These are phyloP conservation scores for Aegilops sharonensis DNA, from an alignment of 176 grass and related monocot genomes.

Conservation along the genomic window DNA sequence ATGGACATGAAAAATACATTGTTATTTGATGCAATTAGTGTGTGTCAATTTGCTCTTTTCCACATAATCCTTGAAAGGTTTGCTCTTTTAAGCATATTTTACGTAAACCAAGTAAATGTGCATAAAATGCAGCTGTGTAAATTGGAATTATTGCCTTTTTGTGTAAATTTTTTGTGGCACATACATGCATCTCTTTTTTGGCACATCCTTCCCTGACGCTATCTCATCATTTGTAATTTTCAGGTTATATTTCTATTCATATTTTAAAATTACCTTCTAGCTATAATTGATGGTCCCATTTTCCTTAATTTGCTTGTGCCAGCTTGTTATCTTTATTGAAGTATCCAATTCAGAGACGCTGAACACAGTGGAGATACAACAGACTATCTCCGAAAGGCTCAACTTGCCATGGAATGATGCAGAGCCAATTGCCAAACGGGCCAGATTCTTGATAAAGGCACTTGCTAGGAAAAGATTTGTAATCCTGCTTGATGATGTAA, in stretches of 20 bases:
- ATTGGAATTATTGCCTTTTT: neutral
- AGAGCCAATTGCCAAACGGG: constrained; percentile 29
- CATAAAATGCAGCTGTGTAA: constrained; percentile 6
- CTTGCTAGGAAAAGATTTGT: constrained; percentile 61
- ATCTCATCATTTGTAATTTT: neutral
- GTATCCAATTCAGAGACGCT: constrained; percentile 61
- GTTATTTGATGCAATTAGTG: neutral
- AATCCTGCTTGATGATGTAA: constrained; percentile 64
- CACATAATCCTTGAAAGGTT: neutral
- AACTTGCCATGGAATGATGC: constrained; percentile 60
- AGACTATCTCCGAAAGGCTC: constrained; percentile 52
- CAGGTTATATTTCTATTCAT: neutral
- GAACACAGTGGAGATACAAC: constrained; percentile 53
- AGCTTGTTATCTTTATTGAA: constrained; percentile 71
- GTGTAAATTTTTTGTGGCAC: neutral
- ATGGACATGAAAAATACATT: neutral
- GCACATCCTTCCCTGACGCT: neutral
- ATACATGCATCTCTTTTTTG: neutral
- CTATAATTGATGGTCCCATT: neutral
- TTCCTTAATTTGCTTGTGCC: constrained; percentile 3
- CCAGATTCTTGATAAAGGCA: constrained; percentile 43
- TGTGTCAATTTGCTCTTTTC: neutral
- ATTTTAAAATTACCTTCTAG: neutral
- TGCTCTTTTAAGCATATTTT: neutral
- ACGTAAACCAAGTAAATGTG: neutral